Evolutionary conservation across 768 basidiomycete species (phyloP).

Genomic region (Gymnopilus dilepis): DNA sequence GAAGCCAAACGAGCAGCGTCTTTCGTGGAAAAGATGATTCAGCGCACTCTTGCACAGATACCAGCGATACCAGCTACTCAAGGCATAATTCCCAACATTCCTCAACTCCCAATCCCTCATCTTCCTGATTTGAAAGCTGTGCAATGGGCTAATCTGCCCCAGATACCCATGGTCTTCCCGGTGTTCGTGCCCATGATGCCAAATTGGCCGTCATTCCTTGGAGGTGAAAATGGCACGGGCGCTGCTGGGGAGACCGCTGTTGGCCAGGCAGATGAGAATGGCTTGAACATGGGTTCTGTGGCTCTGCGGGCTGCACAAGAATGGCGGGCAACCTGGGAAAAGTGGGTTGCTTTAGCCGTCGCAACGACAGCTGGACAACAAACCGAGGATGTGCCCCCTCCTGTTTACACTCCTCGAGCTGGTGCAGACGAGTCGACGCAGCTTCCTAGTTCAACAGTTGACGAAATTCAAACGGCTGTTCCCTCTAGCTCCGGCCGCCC

Average conservation of each 20-base stretch:
- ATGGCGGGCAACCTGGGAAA: conserved; percentile 75
- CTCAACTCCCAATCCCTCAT: conserved; percentile 51
- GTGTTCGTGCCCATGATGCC: conserved; percentile 73
- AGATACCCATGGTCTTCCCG: conserved; percentile 81
- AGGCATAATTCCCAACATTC: conserved; percentile 49
- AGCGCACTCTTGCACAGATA: conserved; percentile 71
- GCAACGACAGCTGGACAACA: conserved; percentile 50
- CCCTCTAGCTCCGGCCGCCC: conserved; percentile 27
- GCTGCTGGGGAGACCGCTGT: conserved; percentile 33
- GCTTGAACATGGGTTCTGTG: conserved; percentile 44
- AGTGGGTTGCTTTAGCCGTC: conserved; percentile 65
- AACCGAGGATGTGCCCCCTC: conserved; percentile 65
- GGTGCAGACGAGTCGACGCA: conserved; percentile 26
- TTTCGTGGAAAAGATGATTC: conserved; percentile 73
- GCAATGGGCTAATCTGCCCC: conserved; percentile 65
- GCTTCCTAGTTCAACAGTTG: conserved; percentile 13
- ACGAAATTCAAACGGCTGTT: conserved; percentile 22
- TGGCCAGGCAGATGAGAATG: conserved; percentile 39
- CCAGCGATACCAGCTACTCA: conserved; percentile 64
- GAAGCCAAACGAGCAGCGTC: conserved; percentile 56
- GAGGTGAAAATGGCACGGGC: conserved; percentile 44
- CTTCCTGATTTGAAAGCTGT: conserved; percentile 70
- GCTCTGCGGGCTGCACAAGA: conserved; percentile 63
- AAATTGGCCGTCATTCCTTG: conserved; percentile 67
- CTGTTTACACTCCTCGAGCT: conserved; percentile 75